Percentiles rank a stretch among this genome's conserved stretches.
These are phyloP conservation scores for Phytophthora agathidicida DNA, from an alignment of 352 stramenopile species.

Conservation along the genomic window DNA sequence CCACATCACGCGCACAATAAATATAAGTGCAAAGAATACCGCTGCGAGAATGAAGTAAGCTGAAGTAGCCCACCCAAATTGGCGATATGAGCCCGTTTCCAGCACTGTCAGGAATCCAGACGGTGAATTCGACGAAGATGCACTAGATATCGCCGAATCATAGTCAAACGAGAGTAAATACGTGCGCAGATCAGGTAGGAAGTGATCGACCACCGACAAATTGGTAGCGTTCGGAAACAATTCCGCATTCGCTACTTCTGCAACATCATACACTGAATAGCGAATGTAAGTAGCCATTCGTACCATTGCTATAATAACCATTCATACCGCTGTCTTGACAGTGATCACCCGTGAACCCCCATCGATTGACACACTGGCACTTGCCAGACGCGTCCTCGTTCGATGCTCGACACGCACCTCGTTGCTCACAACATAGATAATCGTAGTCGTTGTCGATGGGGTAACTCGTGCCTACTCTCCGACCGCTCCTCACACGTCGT, in stretches of 20 bases:
- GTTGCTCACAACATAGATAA: constrained; percentile 69
- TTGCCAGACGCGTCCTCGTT: constrained; percentile 69
- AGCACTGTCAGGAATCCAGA: constrained; percentile 30
- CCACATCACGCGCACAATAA: constrained; percentile 57
- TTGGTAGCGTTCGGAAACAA: constrained; percentile 48
- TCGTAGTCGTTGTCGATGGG: constrained; percentile 80
- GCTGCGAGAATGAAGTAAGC: constrained; percentile 36
- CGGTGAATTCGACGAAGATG: neutral
- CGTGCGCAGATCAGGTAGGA: constrained; percentile 57
- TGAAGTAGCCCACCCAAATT: constrained; percentile 50
- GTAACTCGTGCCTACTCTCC: constrained; percentile 64
- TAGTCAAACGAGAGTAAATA: constrained; percentile 56
- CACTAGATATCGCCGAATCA: constrained; percentile 27
- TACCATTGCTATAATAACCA: neutral
- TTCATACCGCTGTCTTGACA: constrained; percentile 67
- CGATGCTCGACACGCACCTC: constrained; percentile 43
- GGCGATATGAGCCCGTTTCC: constrained; percentile 42
- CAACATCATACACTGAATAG: constrained; percentile 65
- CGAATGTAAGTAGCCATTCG: neutral
- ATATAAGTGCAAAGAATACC: constrained; percentile 33
- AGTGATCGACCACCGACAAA: constrained; percentile 29
- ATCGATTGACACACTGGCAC: constrained; percentile 69
- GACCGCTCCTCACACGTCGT: constrained; percentile 63
- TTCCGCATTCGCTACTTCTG: constrained; percentile 45
- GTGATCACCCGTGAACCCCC: constrained; percentile 71